A percentile compares a stretch with the other conserved stretches of the same genome.
Evolutionary conservation across 495 filamentous ascomycete species (phyloP).

Genomic region (Neurospora sublineolata): DNA sequence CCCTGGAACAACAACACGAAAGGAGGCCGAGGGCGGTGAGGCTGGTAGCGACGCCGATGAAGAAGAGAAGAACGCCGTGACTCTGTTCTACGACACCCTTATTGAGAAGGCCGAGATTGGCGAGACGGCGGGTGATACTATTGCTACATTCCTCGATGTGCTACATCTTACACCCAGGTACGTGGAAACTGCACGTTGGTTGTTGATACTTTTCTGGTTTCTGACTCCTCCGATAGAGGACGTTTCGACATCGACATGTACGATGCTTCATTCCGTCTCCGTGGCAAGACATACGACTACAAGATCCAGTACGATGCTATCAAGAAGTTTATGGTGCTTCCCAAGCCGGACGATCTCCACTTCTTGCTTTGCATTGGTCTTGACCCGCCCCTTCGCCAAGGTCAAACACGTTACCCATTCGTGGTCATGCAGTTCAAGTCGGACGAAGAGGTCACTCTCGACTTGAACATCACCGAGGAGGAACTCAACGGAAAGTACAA

Average conservation of each 20-base stretch:
- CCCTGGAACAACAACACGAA: constrained; percentile 78
- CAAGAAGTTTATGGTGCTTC: constrained; percentile 97
- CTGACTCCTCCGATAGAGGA: constrained; percentile 53
- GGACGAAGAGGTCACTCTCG: constrained; percentile 93
- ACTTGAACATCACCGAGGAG: constrained; percentile 92
- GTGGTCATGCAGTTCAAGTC: constrained; percentile 98
- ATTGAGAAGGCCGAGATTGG: constrained; percentile 99
- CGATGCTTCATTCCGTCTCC: constrained; percentile 91
- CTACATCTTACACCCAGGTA: constrained; percentile 93
- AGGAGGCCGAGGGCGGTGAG: constrained; percentile 67
- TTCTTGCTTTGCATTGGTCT: constrained; percentile 89
- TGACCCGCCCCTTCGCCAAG: constrained; percentile 91
- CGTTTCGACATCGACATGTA: constrained; percentile 99
- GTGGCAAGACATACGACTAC: constrained; percentile 99
- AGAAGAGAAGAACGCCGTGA: constrained; percentile 87
- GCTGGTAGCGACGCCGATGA: constrained; percentile 55
- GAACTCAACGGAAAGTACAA: constrained; percentile 75
- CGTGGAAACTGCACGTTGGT: constrained; percentile 15
- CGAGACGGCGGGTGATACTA: constrained; percentile 93
- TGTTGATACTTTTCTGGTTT: background rate
- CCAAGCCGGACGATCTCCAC: constrained; percentile 94
- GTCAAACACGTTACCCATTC: constrained; percentile 97
- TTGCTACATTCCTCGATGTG: constrained; percentile 93
- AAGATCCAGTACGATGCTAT: constrained; percentile 96
- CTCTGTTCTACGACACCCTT: constrained; percentile 89